phyloP scores from a whole-genome alignment of 1,284 basidiomycete species.

The Filobasidium uniguttulatum region DNA sequence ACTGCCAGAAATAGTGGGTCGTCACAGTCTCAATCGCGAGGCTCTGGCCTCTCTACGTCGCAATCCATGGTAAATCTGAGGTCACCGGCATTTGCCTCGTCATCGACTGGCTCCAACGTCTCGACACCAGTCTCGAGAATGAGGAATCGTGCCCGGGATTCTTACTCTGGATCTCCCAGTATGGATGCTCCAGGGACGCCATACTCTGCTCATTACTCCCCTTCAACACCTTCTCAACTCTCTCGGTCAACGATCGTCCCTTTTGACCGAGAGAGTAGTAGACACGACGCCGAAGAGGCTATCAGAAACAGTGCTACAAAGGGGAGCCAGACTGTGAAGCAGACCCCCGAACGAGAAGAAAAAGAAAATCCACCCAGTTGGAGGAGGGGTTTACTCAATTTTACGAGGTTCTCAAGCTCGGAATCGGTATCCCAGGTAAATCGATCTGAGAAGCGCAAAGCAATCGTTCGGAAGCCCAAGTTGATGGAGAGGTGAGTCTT shows the following conservation, averaged over 20 bases:
- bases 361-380: background rate
- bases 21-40: background rate
- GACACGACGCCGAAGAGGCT: conserved; percentile 4
- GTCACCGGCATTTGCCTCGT: conserved; percentile 2
- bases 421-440: background rate
- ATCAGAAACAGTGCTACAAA: background rate
- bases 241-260: conserved; percentile 11
- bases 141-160: conserved; percentile 3
- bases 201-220: conserved; percentile 12
- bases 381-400: background rate
- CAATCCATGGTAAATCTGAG: background rate
- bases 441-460: conserved; percentile 4
- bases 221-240: conserved; percentile 7
- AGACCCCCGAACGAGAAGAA: background rate
- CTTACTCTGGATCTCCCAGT: background rate
- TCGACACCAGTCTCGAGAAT: background rate
- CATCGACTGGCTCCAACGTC: background rate
- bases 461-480: conserved; percentile 40
- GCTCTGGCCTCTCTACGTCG: conserved; percentile 3
- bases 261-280: conserved; percentile 8
- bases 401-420: background rate
- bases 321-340: too few relatives aligned
- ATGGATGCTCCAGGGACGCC: conserved; percentile 4
- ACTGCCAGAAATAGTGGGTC: too few relatives aligned
- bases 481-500: conserved; percentile 4